Conservation (phyloP, 2,329 filamentous ascomycete species). For the Neobulgaria alba region DNA sequence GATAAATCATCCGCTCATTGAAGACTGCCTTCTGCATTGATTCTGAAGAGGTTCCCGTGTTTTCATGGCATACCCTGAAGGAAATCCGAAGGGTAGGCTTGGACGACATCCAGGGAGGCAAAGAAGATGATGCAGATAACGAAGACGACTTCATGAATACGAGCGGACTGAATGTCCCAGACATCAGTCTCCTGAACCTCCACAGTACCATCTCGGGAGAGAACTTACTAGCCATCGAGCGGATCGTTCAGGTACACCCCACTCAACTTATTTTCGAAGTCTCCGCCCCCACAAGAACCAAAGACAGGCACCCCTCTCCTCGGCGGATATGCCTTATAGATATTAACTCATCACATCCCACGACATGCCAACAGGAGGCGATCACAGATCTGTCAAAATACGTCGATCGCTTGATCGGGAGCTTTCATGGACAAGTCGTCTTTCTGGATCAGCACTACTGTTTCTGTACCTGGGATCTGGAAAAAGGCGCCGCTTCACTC, state of each 20-base stretch:
- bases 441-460: conserved; percentile 2
- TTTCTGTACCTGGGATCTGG: conserved; percentile 4
- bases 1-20: conserved; percentile 3
- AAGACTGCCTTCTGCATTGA: conserved; percentile 1
- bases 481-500: background rate
- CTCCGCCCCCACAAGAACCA: background rate
- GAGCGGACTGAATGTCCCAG: conserved; percentile 2
- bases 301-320: background rate
- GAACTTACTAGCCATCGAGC: background rate
- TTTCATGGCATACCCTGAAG: conserved; percentile 1
- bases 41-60: background rate
- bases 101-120: conserved; percentile 1
- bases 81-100: background rate
- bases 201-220: conserved; percentile 1
- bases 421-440: background rate
- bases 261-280: background rate
- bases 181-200: conserved; percentile 2
- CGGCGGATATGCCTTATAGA: background rate
- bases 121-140: conserved; percentile 3
- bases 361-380: background rate
- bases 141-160: conserved; percentile 1
- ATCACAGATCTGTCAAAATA: background rate
- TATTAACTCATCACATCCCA: background rate
- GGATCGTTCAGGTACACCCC: background rate
- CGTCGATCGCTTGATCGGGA: conserved; percentile 2